These are phyloP conservation scores for Penicillium sp. DNA, from an alignment of 2,329 filamentous ascomycete genomes.

Conservation along the genomic window DNA sequence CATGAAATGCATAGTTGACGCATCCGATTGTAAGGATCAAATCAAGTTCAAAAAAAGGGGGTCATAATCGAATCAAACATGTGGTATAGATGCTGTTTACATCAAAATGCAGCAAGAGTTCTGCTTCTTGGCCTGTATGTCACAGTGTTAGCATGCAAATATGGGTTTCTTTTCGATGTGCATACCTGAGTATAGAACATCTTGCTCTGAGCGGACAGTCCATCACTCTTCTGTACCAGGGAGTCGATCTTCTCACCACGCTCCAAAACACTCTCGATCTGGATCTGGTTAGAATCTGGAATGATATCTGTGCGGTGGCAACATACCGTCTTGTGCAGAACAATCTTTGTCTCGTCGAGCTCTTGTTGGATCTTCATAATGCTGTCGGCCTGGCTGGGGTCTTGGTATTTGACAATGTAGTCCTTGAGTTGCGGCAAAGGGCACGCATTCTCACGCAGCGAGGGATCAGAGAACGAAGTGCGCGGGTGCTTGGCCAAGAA, in stretches of 20 bases:
- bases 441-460: conserved; percentile 50
- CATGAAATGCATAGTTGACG: conserved; percentile 8
- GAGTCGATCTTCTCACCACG: conserved; percentile 96
- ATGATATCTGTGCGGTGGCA: conserved; percentile 31
- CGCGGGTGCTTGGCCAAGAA: conserved; percentile 77
- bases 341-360: conserved; percentile 95
- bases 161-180: neutral
- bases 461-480: conserved; percentile 62
- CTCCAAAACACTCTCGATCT: conserved; percentile 59
- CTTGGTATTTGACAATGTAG: conserved; percentile 78
- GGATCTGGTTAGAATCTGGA: conserved; percentile 42
- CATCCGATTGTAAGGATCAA: conserved; percentile 19
- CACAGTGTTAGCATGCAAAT: neutral
- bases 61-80: neutral
- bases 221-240: conserved; percentile 89
- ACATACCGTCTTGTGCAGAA: conserved; percentile 88
- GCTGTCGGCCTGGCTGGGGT: conserved; percentile 84
- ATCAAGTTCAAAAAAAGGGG: conserved; percentile 8
- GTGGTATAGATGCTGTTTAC: conserved; percentile 40
- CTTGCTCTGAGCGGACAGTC: conserved; percentile 87
- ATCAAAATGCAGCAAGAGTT: conserved; percentile 75
- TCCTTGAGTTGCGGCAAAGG: conserved; percentile 75
- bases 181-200: conserved; percentile 84
- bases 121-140: conserved; percentile 70
- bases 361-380: conserved; percentile 96